Evolutionary conservation across 1,284 basidiomycete genomes (phyloP), one percentile per base, ranked within the genome.

Genomic region (Anthracocystis walkeri): DNA sequence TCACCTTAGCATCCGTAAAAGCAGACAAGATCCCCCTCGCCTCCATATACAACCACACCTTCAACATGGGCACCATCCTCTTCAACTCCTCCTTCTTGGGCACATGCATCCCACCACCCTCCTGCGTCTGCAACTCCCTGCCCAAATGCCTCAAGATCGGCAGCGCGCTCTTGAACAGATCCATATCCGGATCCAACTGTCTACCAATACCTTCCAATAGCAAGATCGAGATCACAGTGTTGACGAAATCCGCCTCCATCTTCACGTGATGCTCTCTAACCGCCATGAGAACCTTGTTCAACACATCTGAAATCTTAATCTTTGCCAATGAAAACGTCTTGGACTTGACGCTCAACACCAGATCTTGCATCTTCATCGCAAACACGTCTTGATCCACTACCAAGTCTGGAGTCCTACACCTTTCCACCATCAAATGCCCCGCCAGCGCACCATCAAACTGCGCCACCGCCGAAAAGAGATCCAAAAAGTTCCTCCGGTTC

Each of bases 241-340:
- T 98, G 81, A 99, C 91, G 84, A 99, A 99, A 85, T 99, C 97
- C 14, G 92, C 94, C 87, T 99, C 96, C 91, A 99, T 93, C 88
- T 95, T 97, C 78, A 99, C 97, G 84, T 97, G 97, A 85, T 98
- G 95, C 75, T 90, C 89, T 55, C 95, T 87, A 1, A 99, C 95
- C n/a, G 92, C 91, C 78, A 87, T 90, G 48, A 99, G 87, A 8
- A 97, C 95, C 75, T 96, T 92, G 7, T 90, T 92, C 44, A 98
- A 88, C 74, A 99, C 90, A 84, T 99, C 95, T 29, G 92, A 92
- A 65, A 99, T 97, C 86, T 94, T 94, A 87, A 99, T 95, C 84
- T 94, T 91, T 14, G 94, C 94, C 4, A 99, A 89, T 25, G 92
- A 94, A 87, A 99, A 99, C 1, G 96, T 98, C 87, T 96, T 96